phyloP scores from a whole-genome alignment of 352 stramenopile species.

The Thraustotheca clavata region DNA sequence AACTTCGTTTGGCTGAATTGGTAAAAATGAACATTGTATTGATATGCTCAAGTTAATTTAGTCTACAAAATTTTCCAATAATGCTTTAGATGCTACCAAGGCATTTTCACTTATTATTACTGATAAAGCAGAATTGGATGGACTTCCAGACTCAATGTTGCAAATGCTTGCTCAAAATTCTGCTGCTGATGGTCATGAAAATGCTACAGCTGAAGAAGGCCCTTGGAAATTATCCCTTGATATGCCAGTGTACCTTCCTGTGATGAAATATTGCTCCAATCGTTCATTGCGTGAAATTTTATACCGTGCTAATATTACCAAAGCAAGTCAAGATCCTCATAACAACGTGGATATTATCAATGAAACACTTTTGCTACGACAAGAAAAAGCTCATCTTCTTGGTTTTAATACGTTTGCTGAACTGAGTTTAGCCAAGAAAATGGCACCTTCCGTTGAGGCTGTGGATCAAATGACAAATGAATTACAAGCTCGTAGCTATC shows the following conservation, averaged over 20 bases:
- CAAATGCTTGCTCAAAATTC: slow-evolving; percentile 83
- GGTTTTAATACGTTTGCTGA: slow-evolving; percentile 92
- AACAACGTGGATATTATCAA: slow-evolving; percentile 94
- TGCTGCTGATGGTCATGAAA: slow-evolving; percentile 29
- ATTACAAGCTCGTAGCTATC: slow-evolving; percentile 89
- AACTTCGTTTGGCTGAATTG: slow-evolving; percentile 89
- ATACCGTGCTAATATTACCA: slow-evolving; percentile 89
- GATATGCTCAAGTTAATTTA: slow-evolving; percentile 21
- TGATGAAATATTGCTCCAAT: slow-evolving; percentile 94
- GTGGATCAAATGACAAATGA: slow-evolving; percentile 92
- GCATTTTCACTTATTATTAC: slow-evolving; percentile 86
- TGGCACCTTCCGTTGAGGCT: slow-evolving; percentile 87
- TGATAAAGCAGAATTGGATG: slow-evolving; percentile 80
- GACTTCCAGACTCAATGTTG: slow-evolving; percentile 86
- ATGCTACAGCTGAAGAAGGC: slow-evolving; percentile 71
- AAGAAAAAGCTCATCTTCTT: slow-evolving; percentile 88
- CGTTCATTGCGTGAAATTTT: slow-evolving; percentile 87
- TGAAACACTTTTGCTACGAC: slow-evolving; percentile 88
- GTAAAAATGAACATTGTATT: slow-evolving; percentile 24
- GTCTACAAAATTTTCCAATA: slow-evolving; percentile 95
- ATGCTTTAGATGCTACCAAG: slow-evolving; percentile 97
- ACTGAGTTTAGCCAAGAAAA: slow-evolving; percentile 92
- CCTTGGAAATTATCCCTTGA: slow-evolving; percentile 96
- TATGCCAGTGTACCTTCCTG: slow-evolving; percentile 91
- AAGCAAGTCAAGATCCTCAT: slow-evolving; percentile 77